Evolutionary conservation across 257 asterid species (phyloP).

Genomic region (Lycium ferocissimum): DNA sequence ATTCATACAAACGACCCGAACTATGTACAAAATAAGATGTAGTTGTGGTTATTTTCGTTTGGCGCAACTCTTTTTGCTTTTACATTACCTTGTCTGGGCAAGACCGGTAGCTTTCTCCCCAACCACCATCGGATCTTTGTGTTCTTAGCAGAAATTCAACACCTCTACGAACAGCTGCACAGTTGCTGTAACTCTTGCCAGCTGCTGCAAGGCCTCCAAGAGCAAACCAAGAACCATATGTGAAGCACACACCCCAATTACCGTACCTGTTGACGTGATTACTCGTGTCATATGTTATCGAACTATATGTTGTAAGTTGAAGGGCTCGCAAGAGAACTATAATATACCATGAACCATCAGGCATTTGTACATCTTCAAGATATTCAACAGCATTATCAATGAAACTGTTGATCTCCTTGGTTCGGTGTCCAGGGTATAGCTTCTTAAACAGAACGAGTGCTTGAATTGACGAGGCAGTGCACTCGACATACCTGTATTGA

Average conservation of each 20-base stretch:
- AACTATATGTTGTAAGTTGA: background rate
- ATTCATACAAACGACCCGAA: background rate
- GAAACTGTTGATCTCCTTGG: conserved; percentile 57
- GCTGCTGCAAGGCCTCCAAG: conserved; percentile 73
- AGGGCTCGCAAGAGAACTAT: background rate
- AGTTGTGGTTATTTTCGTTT: background rate
- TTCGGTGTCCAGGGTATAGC: conserved; percentile 62
- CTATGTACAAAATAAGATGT: background rate
- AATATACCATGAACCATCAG: conserved; percentile 83
- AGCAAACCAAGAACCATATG: conserved; percentile 83
- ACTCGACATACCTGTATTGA: conserved; percentile 66
- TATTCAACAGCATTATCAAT: conserved; percentile 53
- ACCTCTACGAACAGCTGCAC: conserved; percentile 58
- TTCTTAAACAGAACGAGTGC: conserved; percentile 68
- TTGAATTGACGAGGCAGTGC: conserved; percentile 77
- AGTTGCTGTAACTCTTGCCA: conserved; percentile 59
- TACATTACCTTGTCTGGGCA: conserved; percentile 69
- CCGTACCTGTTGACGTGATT: conserved; percentile 58
- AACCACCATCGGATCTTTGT: conserved; percentile 77
- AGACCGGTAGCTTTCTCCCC: conserved; percentile 92
- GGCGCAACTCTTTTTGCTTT: background rate
- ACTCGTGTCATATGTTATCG: background rate
- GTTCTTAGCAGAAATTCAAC: conserved; percentile 62
- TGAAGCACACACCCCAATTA: conserved; percentile 86
- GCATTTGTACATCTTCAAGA: conserved; percentile 62